Conservation (phyloP, 257 asterid genomes). For the Penstemon eatonii region DNA sequence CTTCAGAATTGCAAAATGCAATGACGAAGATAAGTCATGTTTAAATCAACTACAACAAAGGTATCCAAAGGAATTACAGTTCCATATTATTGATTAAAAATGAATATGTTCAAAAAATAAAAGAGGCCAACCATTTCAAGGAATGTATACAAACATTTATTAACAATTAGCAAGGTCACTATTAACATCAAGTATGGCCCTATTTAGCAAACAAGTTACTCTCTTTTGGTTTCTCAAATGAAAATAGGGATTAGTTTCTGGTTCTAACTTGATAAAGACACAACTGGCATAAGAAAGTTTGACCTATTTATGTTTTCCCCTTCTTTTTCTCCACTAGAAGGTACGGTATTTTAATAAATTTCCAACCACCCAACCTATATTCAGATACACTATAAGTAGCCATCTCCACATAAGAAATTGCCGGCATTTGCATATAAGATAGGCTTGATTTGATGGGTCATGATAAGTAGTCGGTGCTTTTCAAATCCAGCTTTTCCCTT, state of each 20-base stretch:
- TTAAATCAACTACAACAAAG: slow-evolving; percentile 24
- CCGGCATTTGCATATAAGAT: background rate
- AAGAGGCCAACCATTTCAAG: slow-evolving; percentile 6
- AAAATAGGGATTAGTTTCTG: background rate
- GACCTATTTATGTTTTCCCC: background rate
- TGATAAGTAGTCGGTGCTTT: background rate
- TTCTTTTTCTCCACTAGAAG: background rate
- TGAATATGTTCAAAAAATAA: slow-evolving; percentile 5
- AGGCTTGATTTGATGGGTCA: background rate
- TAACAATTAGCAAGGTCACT: background rate
- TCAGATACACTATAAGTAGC: background rate
- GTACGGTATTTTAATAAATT: background rate
- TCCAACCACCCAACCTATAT: background rate
- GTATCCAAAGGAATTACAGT: background rate
- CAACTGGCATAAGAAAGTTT: background rate
- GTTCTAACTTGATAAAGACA: background rate
- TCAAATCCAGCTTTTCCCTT: background rate
- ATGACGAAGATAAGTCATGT: slow-evolving; percentile 5
- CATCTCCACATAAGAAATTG: background rate
- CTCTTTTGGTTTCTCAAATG: background rate
- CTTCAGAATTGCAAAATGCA: slow-evolving; percentile 20
- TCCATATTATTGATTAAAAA: slow-evolving; percentile 14
- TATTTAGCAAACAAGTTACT: background rate
- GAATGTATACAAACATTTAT: background rate
- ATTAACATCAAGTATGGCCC: background rate